These are phyloP conservation scores for Zymoseptoria pseudotritici DNA, from an alignment of 2,329 filamentous ascomycete species.

Conservation along the genomic window DNA sequence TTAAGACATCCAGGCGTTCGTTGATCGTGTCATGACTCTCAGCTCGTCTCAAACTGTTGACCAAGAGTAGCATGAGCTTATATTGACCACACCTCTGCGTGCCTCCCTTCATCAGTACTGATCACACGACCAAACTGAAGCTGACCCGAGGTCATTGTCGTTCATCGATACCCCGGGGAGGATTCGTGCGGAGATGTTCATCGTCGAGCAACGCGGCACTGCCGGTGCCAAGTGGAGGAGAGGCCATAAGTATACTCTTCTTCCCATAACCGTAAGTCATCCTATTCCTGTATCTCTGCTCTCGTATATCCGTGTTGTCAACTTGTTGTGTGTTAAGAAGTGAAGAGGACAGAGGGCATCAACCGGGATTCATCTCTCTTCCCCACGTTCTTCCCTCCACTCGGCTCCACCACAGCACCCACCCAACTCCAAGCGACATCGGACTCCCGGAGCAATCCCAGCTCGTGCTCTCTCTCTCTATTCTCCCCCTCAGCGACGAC, in stretches of 20 bases:
- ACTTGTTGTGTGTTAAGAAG: not conserved
- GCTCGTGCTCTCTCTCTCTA: not conserved
- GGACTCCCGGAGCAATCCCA: not conserved
- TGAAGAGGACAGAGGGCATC: no score
- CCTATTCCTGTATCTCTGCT: not conserved
- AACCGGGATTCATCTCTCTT: not conserved
- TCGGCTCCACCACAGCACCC: not conserved
- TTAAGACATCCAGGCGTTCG: not conserved
- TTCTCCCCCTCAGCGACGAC: not conserved
- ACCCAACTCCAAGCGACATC: not conserved
- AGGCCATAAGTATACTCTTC: not conserved
- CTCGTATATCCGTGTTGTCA: not conserved
- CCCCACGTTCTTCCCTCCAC: not conserved
- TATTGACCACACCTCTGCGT: not conserved
- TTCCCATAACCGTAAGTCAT: not conserved
- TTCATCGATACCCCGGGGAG: not conserved
- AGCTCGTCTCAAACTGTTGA: not conserved
- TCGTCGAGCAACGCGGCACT: not conserved
- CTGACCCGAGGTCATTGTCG: not conserved
- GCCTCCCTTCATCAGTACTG: not conserved
- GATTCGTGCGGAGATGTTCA: not conserved
- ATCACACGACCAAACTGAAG: not conserved
- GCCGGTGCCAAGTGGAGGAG: not conserved
- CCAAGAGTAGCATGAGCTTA: not conserved
- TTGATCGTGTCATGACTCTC: not conserved